Conservation (phyloP, 2,329 filamentous ascomycete genomes). For the Neonectria ditissima region DNA sequence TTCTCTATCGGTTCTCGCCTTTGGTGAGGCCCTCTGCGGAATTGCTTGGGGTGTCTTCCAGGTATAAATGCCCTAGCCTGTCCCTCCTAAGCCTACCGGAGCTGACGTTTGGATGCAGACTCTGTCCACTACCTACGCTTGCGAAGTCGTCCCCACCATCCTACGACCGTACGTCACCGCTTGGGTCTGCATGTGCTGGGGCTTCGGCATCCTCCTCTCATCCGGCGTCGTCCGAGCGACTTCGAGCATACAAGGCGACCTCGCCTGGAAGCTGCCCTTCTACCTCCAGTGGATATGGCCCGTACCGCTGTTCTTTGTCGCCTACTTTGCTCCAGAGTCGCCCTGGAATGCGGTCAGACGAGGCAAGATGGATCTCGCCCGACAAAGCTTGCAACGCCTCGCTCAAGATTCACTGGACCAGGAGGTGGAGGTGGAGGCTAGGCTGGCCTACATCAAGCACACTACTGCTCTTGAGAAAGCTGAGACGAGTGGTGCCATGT, state of each 20-base stretch:
- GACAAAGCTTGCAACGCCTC: constrained; percentile 41
- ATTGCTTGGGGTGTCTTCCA: constrained; percentile 51
- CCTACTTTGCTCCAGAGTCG: constrained; percentile 47
- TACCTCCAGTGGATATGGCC: constrained; percentile 52
- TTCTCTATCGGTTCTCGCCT: constrained; percentile 50
- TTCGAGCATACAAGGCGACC: constrained; percentile 47
- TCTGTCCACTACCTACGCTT: constrained; percentile 57
- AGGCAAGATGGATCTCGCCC: constrained; percentile 43
- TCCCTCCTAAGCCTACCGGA: neutral
- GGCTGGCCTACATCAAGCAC: constrained; percentile 26
- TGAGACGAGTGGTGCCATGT: constrained; percentile 50
- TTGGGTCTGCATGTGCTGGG: constrained; percentile 59
- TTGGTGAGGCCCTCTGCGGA: constrained; percentile 50
- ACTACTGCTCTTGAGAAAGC: constrained; percentile 51
- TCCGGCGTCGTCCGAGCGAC: constrained; percentile 54
- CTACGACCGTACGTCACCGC: constrained; percentile 56
- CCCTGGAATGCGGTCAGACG: constrained; percentile 47
- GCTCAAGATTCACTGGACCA: constrained; percentile 37
- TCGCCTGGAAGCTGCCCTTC: constrained; percentile 53
- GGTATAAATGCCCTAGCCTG: constrained; percentile 13
- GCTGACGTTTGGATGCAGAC: constrained; percentile 43
- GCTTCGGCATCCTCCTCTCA: constrained; percentile 56
- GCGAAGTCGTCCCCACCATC: constrained; percentile 51
- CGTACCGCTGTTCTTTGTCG: constrained; percentile 42
- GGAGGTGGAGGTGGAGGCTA: constrained; percentile 41